Evolutionary conservation across 345 rosid species (phyloP).

Genomic region (Eucalyptus regnans): DNA sequence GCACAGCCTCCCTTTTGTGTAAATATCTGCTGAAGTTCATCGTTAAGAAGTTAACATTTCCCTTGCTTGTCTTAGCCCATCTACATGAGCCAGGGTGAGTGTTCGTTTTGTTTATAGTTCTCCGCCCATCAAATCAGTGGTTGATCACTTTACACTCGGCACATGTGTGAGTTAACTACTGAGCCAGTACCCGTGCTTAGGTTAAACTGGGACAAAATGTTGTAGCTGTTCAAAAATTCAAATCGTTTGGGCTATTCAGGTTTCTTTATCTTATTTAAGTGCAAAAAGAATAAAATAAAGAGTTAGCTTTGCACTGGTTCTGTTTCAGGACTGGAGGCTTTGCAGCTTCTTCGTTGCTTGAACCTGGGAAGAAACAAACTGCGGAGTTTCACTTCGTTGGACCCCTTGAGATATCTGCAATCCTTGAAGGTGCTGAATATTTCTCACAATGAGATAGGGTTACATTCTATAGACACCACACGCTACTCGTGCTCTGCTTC

Average conservation of each 20-base stretch:
- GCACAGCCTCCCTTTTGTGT: neutral
- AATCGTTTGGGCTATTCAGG: neutral
- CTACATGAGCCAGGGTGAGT: neutral
- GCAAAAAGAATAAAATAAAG: neutral
- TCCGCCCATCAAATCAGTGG: neutral
- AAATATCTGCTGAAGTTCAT: neutral
- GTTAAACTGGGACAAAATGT: neutral
- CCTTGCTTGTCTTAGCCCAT: neutral
- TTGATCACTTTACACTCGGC: neutral
- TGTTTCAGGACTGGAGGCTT: conserved; percentile 17
- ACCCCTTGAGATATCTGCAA: conserved; percentile 54
- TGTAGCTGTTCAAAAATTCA: neutral
- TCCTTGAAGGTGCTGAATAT: conserved; percentile 58
- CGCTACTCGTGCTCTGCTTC: conserved; percentile 51
- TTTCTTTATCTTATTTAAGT: neutral
- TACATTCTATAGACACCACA: conserved; percentile 72
- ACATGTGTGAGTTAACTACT: neutral
- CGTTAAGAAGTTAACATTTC: neutral
- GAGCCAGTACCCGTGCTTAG: neutral
- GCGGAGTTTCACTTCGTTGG: conserved; percentile 57
- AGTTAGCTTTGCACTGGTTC: neutral
- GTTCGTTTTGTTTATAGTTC: neutral
- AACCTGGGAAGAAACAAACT: conserved; percentile 68
- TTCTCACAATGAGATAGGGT: conserved; percentile 82
- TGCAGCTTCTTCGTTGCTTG: conserved; percentile 72